Evolutionary conservation across 1,284 basidiomycete genomes (phyloP), one percentile per base, ranked within the genome.

Genomic region (Rhodotorula sp.): DNA sequence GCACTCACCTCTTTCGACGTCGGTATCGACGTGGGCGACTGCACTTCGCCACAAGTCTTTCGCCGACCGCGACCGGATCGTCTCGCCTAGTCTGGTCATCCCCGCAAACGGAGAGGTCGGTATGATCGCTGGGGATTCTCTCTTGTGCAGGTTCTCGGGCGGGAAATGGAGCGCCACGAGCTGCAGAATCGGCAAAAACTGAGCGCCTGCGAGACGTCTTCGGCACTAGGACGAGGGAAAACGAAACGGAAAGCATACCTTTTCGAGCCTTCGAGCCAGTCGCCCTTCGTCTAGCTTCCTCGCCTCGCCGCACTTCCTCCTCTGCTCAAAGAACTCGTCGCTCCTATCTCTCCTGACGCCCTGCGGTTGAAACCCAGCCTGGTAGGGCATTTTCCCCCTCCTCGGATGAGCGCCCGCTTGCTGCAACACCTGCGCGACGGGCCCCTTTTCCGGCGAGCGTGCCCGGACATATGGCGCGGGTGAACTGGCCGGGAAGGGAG

Each of bases 151-250:
- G 26, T 56, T 1, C 14, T 57, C n/a, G 18, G 60, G 8, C 1
- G 74, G 72, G 15, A 77, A 76, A 43, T 77, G 76, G 3, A 77
- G 62, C 1, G 72, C 72, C 26, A 76, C 60, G 21, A 76, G 66
- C 76, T 77, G 60, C 10, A 1, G 20, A 3, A 21, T 10, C 18
- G 5, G 1, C 5, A 12, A 16, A 15, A 29, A 31, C 3, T 52
- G 23, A 52, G 51, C 34, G 12, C 3, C 4, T 16, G 54, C 26
- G 29, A 2, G 29, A 29, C 26, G 5, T n/a, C 29, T 26, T 3
- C 26, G 56, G 56, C 20, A 39, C 26, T 18, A 39, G 51, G 16
- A 2, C 26, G 54, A 46, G 1, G 29, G 6, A 48, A 29, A 16
- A n/a, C 34, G 46, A 21, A 16, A 18, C 23, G n/a, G 54, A 3